Evolutionary conservation across 768 basidiomycete genomes (phyloP).

Genomic region (Lactarius vividus): DNA sequence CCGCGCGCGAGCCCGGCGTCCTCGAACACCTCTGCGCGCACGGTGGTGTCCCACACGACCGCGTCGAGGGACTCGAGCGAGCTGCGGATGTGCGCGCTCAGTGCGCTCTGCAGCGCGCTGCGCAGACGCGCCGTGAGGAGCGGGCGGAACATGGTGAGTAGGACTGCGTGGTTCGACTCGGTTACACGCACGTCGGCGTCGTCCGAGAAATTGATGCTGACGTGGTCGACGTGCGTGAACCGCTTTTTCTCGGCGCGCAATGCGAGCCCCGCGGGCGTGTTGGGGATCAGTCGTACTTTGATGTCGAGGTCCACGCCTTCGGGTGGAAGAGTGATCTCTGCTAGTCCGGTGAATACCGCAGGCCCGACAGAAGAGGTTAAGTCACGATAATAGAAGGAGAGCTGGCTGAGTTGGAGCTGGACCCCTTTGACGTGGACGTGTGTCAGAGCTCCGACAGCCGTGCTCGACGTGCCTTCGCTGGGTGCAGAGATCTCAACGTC

Average conservation of each 20-base stretch:
- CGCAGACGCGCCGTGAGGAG: slow-evolving; percentile 55
- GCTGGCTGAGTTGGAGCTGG: slow-evolving; percentile 58
- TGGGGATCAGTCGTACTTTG: slow-evolving; percentile 61
- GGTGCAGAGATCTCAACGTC: slow-evolving; percentile 53
- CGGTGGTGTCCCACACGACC: slow-evolving; percentile 56
- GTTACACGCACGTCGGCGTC: slow-evolving; percentile 54
- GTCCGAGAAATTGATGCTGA: slow-evolving; percentile 53
- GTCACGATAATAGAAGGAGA: slow-evolving; percentile 75
- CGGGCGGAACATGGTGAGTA: slow-evolving; percentile 62
- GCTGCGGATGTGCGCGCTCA: slow-evolving; percentile 53
- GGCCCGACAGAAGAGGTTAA: slow-evolving; percentile 53
- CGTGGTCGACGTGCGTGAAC: slow-evolving; percentile 58
- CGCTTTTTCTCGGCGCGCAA: slow-evolving; percentile 47
- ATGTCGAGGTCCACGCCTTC: slow-evolving; percentile 69
- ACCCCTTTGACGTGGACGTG: slow-evolving; percentile 64
- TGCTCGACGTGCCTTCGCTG: slow-evolving; percentile 38
- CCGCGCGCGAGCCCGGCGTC: slow-evolving; percentile 57
- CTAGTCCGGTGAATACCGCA: slow-evolving; percentile 56
- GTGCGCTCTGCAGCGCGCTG: slow-evolving; percentile 56
- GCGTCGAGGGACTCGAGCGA: slow-evolving; percentile 53
- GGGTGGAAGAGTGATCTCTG: slow-evolving; percentile 59
- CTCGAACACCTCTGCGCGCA: slow-evolving; percentile 59
- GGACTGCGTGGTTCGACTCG: slow-evolving; percentile 61
- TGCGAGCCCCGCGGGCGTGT: slow-evolving; percentile 39
- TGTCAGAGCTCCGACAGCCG: slow-evolving; percentile 60